Base-by-base conservation (phyloP, 2,329 filamentous ascomycete species). In the Hansfordia pulvinata region DNA sequence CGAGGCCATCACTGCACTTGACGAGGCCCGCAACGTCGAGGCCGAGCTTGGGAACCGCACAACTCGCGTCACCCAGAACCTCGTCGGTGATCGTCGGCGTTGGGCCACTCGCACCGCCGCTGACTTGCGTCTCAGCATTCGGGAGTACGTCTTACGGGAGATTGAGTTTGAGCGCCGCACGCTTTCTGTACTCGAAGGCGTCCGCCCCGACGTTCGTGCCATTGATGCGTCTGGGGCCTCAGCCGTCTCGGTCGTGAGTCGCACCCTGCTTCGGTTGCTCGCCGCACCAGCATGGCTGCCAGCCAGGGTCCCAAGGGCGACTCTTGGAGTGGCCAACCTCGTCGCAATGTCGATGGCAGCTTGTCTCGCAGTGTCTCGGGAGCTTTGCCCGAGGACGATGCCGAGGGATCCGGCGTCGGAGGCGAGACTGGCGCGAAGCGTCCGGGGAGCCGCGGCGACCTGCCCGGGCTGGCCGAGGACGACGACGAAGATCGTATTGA, bases 271-370 rank as follows among this genome's bases (percentile, higher is more conserved):
- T n/a, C n/a, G n/a, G n/a, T n/a, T 5, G 52, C 60, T 32, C 72
- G 90, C 29, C 74, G 88, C 34, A 56, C 76, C 15, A 88, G 74
- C 51, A 56, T 94, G 38, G 81, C 82, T 10, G 81, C 82, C 24
- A 90, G 81, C 43, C 90, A 98, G 54, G 90, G 90, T 0, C 88
- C 90, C 26, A 93, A 93, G 58, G 90, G 90, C n/a, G 90, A 98
- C 52, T 79, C 90, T 10, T 98, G 90, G 90, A 93, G 84, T 43
- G 90, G 90, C 31, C 85, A 94, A 16, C 83, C 86, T 19, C 70
- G 90, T 34, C n/a, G n/a, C n/a, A n/a, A n/a, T n/a, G n/a, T n/a
- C n/a, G n/a, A n/a, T n/a, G n/a, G n/a, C n/a, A n/a, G n/a, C n/a
- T n/a, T n/a, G n/a, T n/a, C n/a, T n/a, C n/a, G n/a, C n/a, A n/a